Evolutionary conservation across 2,329 filamentous ascomycete genomes (phyloP).

Genomic region (Colletotrichum noveboracense): DNA sequence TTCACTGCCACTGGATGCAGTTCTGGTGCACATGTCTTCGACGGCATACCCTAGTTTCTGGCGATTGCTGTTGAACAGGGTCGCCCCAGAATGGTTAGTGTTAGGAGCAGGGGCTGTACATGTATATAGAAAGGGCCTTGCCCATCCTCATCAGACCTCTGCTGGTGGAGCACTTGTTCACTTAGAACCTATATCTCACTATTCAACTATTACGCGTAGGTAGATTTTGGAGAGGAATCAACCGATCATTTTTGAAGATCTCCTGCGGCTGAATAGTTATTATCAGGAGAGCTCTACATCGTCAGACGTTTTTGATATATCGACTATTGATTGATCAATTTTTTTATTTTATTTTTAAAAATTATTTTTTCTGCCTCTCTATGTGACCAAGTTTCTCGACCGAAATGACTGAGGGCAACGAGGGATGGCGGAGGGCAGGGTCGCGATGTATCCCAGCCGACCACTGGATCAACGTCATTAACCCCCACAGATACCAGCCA

Average conservation of each 20-base stretch:
- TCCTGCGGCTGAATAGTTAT: neutral
- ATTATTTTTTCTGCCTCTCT: neutral
- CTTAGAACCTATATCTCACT: neutral
- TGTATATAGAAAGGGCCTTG: neutral
- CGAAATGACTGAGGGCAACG: neutral
- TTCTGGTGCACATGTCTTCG: neutral
- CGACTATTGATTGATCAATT: neutral
- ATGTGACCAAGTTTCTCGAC: neutral
- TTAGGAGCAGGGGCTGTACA: neutral
- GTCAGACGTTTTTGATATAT: neutral
- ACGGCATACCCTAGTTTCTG: neutral
- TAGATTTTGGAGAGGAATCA: neutral
- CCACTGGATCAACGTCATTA: neutral
- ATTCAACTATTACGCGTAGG: neutral
- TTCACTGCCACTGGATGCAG: neutral
- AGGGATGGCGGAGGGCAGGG: neutral
- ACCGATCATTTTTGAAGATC: neutral
- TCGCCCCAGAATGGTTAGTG: neutral
- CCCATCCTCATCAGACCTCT: neutral
- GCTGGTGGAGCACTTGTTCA: neutral
- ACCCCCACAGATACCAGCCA: neutral
- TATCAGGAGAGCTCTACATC: neutral
- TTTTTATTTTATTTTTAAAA: no score
- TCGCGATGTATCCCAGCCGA: neutral
- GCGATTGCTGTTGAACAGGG: neutral